Conservation (phyloP, 2,329 filamentous ascomycete genomes). For the Neospermospora avenae region DNA sequence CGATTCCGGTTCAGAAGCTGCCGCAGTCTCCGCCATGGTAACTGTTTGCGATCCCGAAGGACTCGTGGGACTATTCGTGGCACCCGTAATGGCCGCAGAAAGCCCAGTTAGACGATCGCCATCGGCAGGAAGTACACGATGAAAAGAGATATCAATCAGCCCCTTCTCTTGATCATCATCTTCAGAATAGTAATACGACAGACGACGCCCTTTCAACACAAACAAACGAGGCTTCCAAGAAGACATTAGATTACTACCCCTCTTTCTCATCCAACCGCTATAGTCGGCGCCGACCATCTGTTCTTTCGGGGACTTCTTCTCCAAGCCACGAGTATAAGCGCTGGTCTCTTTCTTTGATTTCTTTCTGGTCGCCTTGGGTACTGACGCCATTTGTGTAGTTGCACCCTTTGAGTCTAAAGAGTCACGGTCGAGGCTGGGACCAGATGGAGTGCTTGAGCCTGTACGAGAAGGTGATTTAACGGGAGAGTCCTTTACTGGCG, state of each 20-base stretch:
- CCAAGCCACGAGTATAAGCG: slow-evolving; percentile 82
- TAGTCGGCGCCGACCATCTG: slow-evolving; percentile 88
- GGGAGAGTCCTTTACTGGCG: slow-evolving; percentile 49
- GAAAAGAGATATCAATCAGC: slow-evolving; percentile 94
- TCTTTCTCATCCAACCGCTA: slow-evolving; percentile 99
- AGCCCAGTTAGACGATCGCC: slow-evolving; percentile 87
- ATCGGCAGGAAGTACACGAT: slow-evolving; percentile 92
- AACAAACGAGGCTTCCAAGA: slow-evolving; percentile 98
- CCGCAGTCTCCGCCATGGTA: slow-evolving; percentile 44
- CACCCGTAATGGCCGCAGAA: slow-evolving; percentile 87
- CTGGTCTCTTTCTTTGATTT: slow-evolving; percentile 94
- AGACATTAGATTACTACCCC: slow-evolving; percentile 91
- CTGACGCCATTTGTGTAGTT: slow-evolving; percentile 41
- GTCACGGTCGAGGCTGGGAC: slow-evolving; percentile 74
- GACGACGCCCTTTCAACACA: slow-evolving; percentile 81
- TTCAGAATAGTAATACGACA: slow-evolving; percentile 96
- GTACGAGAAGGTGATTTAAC: slow-evolving; percentile 68
- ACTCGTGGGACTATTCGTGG: slow-evolving; percentile 61
- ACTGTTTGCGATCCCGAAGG: slow-evolving; percentile 46
- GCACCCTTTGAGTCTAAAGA: slow-evolving; percentile 64
- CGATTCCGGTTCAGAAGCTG: slow-evolving; percentile 39
- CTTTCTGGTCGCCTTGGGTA: slow-evolving; percentile 49
- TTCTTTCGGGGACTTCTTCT: slow-evolving; percentile 76
- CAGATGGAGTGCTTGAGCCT: slow-evolving; percentile 69
- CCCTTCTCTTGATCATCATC: slow-evolving; percentile 90